Base-by-base conservation (phyloP, 495 filamentous ascomycete species). In the Astrothelium macrocarpum region DNA sequence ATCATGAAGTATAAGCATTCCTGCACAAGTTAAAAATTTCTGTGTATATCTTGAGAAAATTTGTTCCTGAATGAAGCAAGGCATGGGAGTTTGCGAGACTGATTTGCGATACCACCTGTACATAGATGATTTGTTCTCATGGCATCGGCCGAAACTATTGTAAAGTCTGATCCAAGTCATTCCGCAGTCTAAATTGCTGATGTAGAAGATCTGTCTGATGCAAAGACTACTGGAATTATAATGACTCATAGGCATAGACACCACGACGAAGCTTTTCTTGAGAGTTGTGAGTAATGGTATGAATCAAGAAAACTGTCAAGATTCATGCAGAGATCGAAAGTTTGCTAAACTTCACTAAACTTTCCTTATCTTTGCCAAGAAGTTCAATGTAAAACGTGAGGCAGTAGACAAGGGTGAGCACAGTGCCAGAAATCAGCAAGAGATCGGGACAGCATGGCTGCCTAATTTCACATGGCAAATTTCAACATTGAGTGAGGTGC, bases 1-100 rank as follows among this genome's bases (percentile, higher is more conserved):
- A 68, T 36, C 71, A 74, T 49, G 72, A 29, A 16, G 59, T 63
- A 29, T 56, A 29, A 56, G 16, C 16, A 29, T 56, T 56, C 7
- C 49, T 56, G 9, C 16, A 1, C 49, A 53, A 9, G 29, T 26
- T 29, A 9, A 29, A 20, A 28, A 0, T 29, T 56, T 29, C 20
- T 12, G 25, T 56, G 49, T 56, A 56, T 20, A 56, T 32, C 29
- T 26, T 56, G 25, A 11, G 11, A 14, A 56, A 29, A 56, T 56
- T 11, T 20, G 26, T 56, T 20, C 29, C 29, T 20, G 25, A 56
- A 9, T 5, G 7, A 11, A 26, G 1, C 20, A 29, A 56, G 26
- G 49, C 23, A 29, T 56, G 16, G 45, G 45, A 20, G n/a, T 20
- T 12, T 12, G 45, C 29, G 49, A 56, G 23, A 9, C 49, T 29